Conservation (phyloP, 306 rosid genomes). For the Lithocarpus polystachyus region DNA sequence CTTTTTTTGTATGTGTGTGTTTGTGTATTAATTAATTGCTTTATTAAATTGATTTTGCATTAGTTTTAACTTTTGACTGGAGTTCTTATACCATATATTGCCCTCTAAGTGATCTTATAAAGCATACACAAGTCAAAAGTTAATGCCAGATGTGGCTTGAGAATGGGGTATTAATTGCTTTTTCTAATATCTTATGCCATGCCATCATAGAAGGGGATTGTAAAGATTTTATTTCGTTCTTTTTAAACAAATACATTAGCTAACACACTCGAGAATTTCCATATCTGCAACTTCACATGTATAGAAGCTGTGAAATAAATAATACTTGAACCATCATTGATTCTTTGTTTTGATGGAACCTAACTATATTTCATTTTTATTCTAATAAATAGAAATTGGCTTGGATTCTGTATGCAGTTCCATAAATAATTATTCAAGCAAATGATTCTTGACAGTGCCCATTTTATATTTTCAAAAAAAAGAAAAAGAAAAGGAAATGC, state of each 20-base stretch:
- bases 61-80: not conserved
- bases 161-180: not conserved
- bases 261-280: not conserved
- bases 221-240: not conserved
- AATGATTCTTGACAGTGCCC: not conserved
- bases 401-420: not conserved
- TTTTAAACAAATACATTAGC: not conserved
- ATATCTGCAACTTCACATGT: not conserved
- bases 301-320: not conserved
- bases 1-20: not conserved
- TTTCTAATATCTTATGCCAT: not conserved
- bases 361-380: not conserved
- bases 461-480: not conserved
- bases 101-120: not conserved
- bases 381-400: not conserved
- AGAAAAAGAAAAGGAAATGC: not conserved
- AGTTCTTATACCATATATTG: not conserved
- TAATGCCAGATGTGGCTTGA: not conserved
- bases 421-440: not conserved
- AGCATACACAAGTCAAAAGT: not conserved
- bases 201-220: not conserved
- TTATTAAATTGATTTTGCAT: too few relatives aligned
- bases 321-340: not conserved
- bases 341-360: not conserved
- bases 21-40: constrained; percentile 5